Conservation (phyloP, 2,329 filamentous ascomycete genomes). For the Penicillium sp. region DNA sequence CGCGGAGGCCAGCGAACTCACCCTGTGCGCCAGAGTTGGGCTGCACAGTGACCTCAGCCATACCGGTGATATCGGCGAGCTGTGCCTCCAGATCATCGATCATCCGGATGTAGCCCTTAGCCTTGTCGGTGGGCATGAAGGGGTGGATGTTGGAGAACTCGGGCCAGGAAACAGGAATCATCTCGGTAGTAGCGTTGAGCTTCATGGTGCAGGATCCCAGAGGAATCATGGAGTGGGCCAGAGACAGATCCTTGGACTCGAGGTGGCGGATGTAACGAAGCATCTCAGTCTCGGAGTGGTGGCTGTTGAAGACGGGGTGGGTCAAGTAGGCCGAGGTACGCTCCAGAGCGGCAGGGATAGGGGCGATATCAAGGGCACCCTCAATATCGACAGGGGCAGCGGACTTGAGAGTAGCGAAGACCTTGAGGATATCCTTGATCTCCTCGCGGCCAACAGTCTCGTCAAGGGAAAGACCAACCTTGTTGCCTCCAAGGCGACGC, state of each 20-base stretch:
- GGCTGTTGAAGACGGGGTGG: slow-evolving; percentile 90
- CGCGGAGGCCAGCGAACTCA: slow-evolving; percentile 85
- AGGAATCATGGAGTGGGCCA: slow-evolving; percentile 97
- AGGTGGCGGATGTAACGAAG: slow-evolving; percentile 91
- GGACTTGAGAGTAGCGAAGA: slow-evolving; percentile 51
- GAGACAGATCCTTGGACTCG: slow-evolving; percentile 88
- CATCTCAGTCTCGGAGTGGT: slow-evolving; percentile 94
- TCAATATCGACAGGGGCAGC: slow-evolving; percentile 35
- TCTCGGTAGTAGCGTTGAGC: slow-evolving; percentile 89
- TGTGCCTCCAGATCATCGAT: slow-evolving; percentile 73
- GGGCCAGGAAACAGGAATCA: slow-evolving; percentile 79
- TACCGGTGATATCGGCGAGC: slow-evolving; percentile 80
- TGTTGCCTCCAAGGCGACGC: slow-evolving; percentile 59
- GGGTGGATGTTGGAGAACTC: slow-evolving; percentile 81
- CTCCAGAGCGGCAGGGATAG: slow-evolving; percentile 57
- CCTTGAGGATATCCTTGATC: slow-evolving; percentile 57
- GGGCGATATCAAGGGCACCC: slow-evolving; percentile 39
- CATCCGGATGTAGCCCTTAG: slow-evolving; percentile 68
- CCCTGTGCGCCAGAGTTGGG: slow-evolving; percentile 96
- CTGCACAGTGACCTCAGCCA: slow-evolving; percentile 85
- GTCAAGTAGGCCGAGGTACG: slow-evolving; percentile 76
- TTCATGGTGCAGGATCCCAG: slow-evolving; percentile 99
- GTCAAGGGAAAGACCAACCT: slow-evolving; percentile 74
- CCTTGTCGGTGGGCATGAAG: slow-evolving; percentile 65
- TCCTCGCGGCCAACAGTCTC: slow-evolving; percentile 65